Conservation (phyloP, 495 filamentous ascomycete genomes). For the Tuber umbilicatum region DNA sequence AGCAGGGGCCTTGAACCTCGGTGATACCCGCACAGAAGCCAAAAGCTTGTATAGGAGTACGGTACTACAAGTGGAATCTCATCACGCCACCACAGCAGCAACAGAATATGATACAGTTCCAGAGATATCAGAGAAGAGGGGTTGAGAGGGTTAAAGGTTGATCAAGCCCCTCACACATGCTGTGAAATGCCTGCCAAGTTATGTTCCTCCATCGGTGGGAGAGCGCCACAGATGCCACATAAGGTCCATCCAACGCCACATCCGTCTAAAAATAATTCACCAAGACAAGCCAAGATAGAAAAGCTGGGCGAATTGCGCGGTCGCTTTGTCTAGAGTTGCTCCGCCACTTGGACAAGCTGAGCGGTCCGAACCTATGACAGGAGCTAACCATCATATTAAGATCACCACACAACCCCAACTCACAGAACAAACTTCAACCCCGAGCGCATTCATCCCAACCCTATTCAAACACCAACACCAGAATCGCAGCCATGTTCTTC, state of each 20-base stretch:
- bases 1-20: neutral
- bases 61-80: too few species aligned
- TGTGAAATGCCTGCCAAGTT: neutral
- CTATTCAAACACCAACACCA: neutral
- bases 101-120: neutral
- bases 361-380: neutral
- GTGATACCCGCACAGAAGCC: too few species aligned
- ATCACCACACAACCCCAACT: neutral
- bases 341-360: neutral
- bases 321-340: neutral
- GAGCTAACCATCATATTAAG: neutral
- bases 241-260: neutral
- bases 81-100: too few species aligned
- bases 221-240: neutral
- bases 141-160: neutral
- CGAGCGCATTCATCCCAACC: neutral
- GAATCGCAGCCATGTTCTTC: conserved; percentile 28
- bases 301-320: neutral
- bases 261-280: neutral
- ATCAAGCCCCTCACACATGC: neutral
- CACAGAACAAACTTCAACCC: neutral
- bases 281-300: neutral
- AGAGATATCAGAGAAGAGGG: neutral
- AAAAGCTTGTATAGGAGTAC: too few species aligned
- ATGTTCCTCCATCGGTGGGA: neutral